A percentile compares a stretch with the other conserved stretches of the same genome.
Evolutionary conservation across 1,284 basidiomycete species (phyloP).

Genomic region (Ganoderma meredithae): DNA sequence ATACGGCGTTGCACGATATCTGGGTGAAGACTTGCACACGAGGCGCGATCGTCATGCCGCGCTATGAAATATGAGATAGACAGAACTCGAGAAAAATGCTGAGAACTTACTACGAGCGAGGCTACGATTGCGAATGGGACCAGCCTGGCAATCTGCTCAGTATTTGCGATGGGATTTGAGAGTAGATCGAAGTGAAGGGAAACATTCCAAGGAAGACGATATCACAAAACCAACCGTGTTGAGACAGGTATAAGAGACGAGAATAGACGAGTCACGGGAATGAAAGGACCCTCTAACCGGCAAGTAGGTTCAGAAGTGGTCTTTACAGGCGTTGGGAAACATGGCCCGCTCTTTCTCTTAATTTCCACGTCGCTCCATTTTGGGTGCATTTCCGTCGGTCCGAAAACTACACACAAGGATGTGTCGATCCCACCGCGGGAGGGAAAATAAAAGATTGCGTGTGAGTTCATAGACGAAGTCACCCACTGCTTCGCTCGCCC

Average conservation of each 20-base stretch:
- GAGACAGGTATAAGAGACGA: too few species aligned
- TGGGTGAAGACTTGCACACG: slow-evolving; percentile 82
- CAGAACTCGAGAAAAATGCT: neutral
- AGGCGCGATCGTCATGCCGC: slow-evolving; percentile 80
- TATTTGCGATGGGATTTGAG: neutral
- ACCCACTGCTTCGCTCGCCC: neutral
- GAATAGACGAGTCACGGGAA: too few species aligned
- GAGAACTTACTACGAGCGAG: slow-evolving; percentile 63
- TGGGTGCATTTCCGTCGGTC: neutral
- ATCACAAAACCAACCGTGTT: neutral
- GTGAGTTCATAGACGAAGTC: neutral
- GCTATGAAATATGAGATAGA: slow-evolving; percentile 48
- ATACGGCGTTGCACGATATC: slow-evolving; percentile 67
- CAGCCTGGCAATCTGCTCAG: slow-evolving; percentile 54
- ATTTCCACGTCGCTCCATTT: neutral
- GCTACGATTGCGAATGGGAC: slow-evolving; percentile 77
- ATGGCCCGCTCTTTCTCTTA: neutral
- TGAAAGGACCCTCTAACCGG: too few species aligned
- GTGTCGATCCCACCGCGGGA: neutral
- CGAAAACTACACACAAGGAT: neutral
- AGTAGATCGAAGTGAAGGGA: neutral
- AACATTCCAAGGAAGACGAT: neutral
- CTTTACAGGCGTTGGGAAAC: neutral
- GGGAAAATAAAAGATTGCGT: neutral
- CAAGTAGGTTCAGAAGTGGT: neutral